These are phyloP conservation scores for Metschnikowia amazonensis DNA, from an alignment of 805 yeast genomes.

Conservation along the genomic window DNA sequence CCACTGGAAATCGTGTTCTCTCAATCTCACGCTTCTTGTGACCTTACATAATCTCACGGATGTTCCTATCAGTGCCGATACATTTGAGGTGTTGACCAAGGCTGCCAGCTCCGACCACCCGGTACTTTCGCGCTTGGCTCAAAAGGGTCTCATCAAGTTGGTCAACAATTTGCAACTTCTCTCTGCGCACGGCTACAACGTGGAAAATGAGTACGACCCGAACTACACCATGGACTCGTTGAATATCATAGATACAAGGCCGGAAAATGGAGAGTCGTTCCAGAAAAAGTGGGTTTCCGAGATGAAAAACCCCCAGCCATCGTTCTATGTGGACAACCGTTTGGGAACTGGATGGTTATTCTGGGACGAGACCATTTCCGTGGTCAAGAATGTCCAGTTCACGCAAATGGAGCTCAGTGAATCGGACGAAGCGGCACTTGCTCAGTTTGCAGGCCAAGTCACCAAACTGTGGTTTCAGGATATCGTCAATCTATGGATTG, in stretches of 20 bases:
- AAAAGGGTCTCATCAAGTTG: conserved; percentile 52
- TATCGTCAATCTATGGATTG: conserved; percentile 49
- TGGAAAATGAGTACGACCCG: conserved; percentile 41
- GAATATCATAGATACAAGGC: conserved; percentile 40
- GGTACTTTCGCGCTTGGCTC: conserved; percentile 52
- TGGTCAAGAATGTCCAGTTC: conserved; percentile 33
- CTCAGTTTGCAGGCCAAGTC: conserved; percentile 41
- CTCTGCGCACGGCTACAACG: conserved; percentile 47
- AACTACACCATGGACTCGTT: conserved; percentile 31
- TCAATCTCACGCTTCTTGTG: conserved; percentile 48
- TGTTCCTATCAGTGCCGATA: conserved; percentile 36
- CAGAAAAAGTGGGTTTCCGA: conserved; percentile 46
- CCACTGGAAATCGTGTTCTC: conserved; percentile 57
- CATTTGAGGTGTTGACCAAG: conserved; percentile 42
- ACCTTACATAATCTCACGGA: conserved; percentile 54
- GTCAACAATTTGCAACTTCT: conserved; percentile 40
- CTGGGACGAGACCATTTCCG: conserved; percentile 61
- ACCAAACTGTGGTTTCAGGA: conserved; percentile 56
- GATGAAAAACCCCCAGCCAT: conserved; percentile 46
- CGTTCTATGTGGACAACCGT: conserved; percentile 55
- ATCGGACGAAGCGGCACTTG: conserved; percentile 42
- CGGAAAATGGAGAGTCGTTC: conserved; percentile 34
- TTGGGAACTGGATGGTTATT: conserved; percentile 65
- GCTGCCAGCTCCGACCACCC: conserved; percentile 67
- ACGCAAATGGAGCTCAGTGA: conserved; percentile 30